Conservation (phyloP, 805 yeast genomes). For the Ascoidea tarda region DNA sequence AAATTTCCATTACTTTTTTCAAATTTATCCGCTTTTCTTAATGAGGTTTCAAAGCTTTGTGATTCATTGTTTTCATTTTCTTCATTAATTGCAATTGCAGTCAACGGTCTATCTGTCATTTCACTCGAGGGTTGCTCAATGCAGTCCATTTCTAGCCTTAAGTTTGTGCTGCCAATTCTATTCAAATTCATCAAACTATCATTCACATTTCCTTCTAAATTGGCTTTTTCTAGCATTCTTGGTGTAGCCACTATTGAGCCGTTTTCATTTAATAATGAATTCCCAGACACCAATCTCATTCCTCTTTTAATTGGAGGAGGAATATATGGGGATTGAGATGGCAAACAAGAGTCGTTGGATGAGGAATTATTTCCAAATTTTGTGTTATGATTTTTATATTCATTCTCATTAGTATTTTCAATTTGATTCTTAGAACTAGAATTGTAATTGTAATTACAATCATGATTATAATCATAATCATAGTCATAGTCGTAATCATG, state of each 20-base stretch:
- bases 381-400: too few species aligned
- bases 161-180: too few species aligned
- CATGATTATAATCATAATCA: not conserved
- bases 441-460: too few species aligned
- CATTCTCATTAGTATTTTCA: not conserved
- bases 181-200: too few species aligned
- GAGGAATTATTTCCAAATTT: not conserved
- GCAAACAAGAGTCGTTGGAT: not conserved
- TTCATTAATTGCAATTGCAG: not conserved
- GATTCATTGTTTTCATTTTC: not conserved
- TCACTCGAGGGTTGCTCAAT: too few species aligned
- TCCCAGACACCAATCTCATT: not conserved
- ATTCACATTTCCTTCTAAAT: too few species aligned
- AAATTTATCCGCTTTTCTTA: not conserved
- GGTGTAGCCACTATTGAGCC: too few species aligned
- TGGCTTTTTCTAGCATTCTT: too few species aligned
- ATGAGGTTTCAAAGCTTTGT: not conserved
- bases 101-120: not conserved
- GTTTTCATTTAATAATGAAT: not conserved
- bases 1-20: not conserved
- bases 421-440: not conserved
- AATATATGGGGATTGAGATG: not conserved
- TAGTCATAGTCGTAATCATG: not conserved
- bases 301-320: not conserved
- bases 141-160: too few species aligned